A percentile compares a stretch with the other conserved stretches of the same genome.
Conservation (phyloP, 345 rosid species). For the Clarkia xantiana region DNA sequence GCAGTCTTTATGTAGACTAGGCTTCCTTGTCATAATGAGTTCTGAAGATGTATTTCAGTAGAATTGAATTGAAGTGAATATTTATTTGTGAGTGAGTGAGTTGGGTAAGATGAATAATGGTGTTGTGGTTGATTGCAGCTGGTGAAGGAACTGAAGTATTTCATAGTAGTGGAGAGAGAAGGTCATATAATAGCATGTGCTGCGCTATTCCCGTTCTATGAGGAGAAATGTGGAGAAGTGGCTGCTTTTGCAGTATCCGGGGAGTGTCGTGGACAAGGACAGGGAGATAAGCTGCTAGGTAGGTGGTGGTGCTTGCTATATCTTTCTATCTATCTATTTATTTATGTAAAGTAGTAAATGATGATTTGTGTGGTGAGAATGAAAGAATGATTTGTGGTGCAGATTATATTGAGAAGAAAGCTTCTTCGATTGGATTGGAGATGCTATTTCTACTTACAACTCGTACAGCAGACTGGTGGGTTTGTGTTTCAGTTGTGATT, state of each 20-base stretch:
- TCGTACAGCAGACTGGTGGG: constrained; percentile 88
- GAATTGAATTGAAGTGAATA: not conserved
- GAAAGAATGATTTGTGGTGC: constrained; percentile 7
- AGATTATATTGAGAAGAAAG: constrained; percentile 90
- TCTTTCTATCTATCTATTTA: not conserved
- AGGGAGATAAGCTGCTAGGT: constrained; percentile 93
- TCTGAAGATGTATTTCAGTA: not conserved
- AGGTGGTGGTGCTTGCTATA: constrained; percentile 4
- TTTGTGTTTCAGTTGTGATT: not conserved
- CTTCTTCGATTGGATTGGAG: constrained; percentile 52
- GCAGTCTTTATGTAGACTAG: not conserved
- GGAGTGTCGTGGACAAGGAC: constrained; percentile 94
- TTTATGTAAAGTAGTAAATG: not conserved
- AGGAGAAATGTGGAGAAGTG: constrained; percentile 82
- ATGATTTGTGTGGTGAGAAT: not conserved
- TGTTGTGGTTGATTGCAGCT: constrained; percentile 28
- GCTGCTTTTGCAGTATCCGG: constrained; percentile 89
- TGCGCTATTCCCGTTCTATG: constrained; percentile 70
- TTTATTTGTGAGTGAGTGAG: no score
- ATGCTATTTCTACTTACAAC: constrained; percentile 76
- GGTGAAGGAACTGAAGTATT: constrained; percentile 47
- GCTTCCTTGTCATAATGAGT: not conserved
- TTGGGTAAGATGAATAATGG: not conserved
- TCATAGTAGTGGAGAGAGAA: constrained; percentile 74
- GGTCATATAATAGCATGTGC: constrained; percentile 91